Conservation (phyloP, 1,284 basidiomycete genomes). For the Apiotrichum siamense region DNA sequence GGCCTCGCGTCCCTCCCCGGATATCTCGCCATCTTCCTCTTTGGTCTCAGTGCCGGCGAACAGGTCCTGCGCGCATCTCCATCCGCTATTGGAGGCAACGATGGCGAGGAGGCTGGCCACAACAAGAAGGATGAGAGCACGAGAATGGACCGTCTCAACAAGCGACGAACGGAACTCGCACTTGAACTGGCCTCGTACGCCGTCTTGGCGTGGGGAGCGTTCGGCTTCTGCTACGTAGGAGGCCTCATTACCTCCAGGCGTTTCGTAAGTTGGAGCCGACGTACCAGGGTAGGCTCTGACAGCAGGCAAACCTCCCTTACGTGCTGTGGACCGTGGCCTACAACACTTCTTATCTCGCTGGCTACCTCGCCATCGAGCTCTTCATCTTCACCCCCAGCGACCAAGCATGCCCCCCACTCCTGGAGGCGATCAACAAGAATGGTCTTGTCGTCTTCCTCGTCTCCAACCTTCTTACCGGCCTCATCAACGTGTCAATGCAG, state of each 20-base stretch:
- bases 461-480: conserved; percentile 80
- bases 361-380: conserved; percentile 72
- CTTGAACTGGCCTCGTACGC: conserved; percentile 72
- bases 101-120: not conserved
- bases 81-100: not conserved
- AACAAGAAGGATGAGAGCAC: not conserved
- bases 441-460: conserved; percentile 72
- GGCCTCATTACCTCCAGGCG: conserved; percentile 59
- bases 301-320: conserved; percentile 79
- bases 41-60: conserved; percentile 77
- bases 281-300: not conserved
- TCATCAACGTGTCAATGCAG: conserved; percentile 70
- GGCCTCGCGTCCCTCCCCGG: conserved; percentile 78
- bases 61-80: conserved; percentile 60
- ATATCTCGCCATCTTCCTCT: conserved; percentile 81
- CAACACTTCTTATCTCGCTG: conserved; percentile 79
- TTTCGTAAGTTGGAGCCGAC: conserved; percentile 54
- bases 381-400: conserved; percentile 44
- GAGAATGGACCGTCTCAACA: conserved; percentile 46
- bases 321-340: conserved; percentile 83
- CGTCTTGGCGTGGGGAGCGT: conserved; percentile 66
- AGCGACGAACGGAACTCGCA: conserved; percentile 58
- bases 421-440: conserved; percentile 78
- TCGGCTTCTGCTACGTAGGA: conserved; percentile 49
- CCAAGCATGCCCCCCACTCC: conserved; percentile 54